Conservation (phyloP, 352 stramenopile species). For the Phytophthora cactorum region DNA sequence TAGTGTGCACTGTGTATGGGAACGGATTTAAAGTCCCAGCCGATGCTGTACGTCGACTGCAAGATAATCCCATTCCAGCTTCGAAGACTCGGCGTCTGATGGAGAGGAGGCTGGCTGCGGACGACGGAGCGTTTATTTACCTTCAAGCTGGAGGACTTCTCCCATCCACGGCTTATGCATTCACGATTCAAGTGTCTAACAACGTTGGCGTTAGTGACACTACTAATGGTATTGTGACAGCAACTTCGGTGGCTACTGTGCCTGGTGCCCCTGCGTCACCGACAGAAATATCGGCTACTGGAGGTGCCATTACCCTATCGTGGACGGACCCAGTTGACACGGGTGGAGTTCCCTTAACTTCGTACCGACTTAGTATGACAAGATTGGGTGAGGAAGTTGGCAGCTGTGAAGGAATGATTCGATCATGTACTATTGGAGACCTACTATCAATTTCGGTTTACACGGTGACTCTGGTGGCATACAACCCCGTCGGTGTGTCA, state of each 20-base stretch:
- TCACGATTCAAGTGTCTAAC: conserved; percentile 49
- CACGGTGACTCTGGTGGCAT: conserved; percentile 36
- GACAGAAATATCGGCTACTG: conserved; percentile 28
- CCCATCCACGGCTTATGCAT: conserved; percentile 47
- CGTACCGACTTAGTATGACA: conserved; percentile 42
- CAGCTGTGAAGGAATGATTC: conserved; percentile 50
- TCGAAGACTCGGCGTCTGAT: conserved; percentile 2
- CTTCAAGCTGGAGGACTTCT: conserved; percentile 56
- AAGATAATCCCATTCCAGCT: not conserved
- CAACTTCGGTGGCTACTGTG: conserved; percentile 29
- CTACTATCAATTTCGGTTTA: conserved; percentile 59
- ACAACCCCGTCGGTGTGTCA: conserved; percentile 50
- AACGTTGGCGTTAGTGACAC: conserved; percentile 33
- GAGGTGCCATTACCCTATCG: conserved; percentile 44
- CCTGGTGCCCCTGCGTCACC: conserved; percentile 42
- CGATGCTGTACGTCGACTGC: conserved; percentile 18
- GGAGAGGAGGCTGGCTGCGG: conserved; percentile 4
- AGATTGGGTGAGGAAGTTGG: conserved; percentile 23
- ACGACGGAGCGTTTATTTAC: conserved; percentile 17
- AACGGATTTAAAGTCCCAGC: conserved; percentile 41
- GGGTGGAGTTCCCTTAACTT: conserved; percentile 51
- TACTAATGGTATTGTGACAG: conserved; percentile 7
- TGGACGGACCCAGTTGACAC: conserved; percentile 64
- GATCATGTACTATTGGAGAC: conserved; percentile 41
- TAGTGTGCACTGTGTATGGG: conserved; percentile 52